phyloP scores from a whole-genome alignment of 2,329 filamentous ascomycete species.

The Sporothrix luriei region DNA sequence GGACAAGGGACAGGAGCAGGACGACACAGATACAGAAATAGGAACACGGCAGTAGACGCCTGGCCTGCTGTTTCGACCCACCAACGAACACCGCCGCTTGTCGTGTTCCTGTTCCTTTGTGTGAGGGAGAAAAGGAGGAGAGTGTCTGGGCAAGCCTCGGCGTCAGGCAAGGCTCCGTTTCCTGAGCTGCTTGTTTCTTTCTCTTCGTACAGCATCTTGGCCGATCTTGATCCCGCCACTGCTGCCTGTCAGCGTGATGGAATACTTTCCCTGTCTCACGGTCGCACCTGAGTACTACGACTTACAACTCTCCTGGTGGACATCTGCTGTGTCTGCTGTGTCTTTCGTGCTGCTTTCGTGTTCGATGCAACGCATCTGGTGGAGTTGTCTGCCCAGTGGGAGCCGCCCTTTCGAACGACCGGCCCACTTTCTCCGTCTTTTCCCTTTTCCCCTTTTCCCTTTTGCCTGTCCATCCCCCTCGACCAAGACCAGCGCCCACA shows the following conservation, averaged over 20 bases:
- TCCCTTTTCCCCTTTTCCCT: conserved; percentile 30
- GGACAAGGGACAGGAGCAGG: neutral
- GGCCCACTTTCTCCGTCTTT: conserved; percentile 35
- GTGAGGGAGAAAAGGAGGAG: neutral
- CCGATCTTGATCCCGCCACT: neutral
- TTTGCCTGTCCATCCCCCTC: conserved; percentile 32
- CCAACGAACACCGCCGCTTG: neutral
- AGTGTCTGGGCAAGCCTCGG: neutral
- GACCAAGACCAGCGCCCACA: conserved; percentile 30
- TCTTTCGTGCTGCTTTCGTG: neutral
- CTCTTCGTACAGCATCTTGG: neutral
- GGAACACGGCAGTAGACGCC: conserved; percentile 20
- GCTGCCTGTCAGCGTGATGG: neutral
- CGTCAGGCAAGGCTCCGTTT: neutral
- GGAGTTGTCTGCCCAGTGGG: conserved; percentile 14
- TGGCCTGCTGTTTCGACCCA: conserved; percentile 12
- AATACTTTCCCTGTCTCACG: neutral
- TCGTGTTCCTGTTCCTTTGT: neutral
- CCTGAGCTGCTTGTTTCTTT: conserved; percentile 3
- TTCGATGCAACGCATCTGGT: conserved; percentile 14
- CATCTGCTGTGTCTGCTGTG: neutral
- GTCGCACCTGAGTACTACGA: too few relatives aligned
- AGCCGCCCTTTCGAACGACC: conserved; percentile 33
- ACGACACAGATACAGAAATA: conserved; percentile 22
- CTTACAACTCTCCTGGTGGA: neutral